phyloP scores from a whole-genome alignment of 148 eudicot genomes.

The Fagopyrum esculentum region DNA sequence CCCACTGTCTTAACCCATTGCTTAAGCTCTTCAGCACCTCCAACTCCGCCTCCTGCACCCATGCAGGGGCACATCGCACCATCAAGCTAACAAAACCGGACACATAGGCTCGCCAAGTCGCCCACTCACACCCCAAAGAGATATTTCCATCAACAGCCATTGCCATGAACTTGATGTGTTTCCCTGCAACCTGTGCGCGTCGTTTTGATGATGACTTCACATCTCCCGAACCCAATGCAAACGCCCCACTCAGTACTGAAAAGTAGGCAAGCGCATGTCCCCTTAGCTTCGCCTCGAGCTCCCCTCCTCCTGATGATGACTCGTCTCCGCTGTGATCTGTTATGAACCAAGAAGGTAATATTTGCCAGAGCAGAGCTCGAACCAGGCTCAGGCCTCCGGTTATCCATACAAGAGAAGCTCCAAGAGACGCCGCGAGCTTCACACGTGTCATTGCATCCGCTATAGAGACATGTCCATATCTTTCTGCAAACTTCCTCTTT shows the following conservation, averaged over 20 bases:
- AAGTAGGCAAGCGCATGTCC: conserved; percentile 86
- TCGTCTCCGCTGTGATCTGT: conserved; percentile 41
- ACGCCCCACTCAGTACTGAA: conserved; percentile 58
- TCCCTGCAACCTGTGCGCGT: conserved; percentile 40
- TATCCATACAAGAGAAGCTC: conserved; percentile 82
- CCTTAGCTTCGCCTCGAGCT: conserved; percentile 48
- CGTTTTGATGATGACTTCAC: conserved; percentile 28
- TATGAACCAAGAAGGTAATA: conserved; percentile 82
- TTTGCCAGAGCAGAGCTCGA: conserved; percentile 57
- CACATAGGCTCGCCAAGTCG: conserved; percentile 79
- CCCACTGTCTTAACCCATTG: conserved; percentile 55
- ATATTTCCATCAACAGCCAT: conserved; percentile 77
- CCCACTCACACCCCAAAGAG: conserved; percentile 66
- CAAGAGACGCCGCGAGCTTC: conserved; percentile 73
- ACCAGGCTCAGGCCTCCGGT: conserved; percentile 66
- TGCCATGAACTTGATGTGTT: conserved; percentile 65
- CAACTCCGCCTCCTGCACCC: conserved; percentile 69
- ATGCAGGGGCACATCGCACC: conserved; percentile 60
- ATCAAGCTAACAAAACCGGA: conserved; percentile 73
- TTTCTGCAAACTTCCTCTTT: conserved; percentile 39
- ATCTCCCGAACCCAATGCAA: conserved; percentile 73
- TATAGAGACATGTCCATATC: conserved; percentile 70
- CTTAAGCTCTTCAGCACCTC: conserved; percentile 59
- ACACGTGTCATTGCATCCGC: conserved; percentile 67
- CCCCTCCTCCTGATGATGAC: conserved; percentile 21